Evolutionary conservation across 2,329 filamentous ascomycete genomes (phyloP).

Genomic region (Xylaria sp.): DNA sequence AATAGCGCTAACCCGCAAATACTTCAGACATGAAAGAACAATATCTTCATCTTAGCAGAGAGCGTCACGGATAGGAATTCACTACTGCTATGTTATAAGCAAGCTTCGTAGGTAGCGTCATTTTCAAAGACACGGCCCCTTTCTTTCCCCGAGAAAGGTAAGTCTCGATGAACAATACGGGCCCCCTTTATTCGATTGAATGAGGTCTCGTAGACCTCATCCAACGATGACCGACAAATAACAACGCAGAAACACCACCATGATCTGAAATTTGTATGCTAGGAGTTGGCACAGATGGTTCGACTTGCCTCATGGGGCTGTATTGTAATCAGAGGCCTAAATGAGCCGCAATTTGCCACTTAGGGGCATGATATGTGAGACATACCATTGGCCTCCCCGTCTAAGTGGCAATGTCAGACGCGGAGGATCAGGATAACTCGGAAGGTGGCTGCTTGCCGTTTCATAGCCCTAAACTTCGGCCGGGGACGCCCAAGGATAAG

Average conservation of each 20-base stretch:
- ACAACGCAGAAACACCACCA: background rate
- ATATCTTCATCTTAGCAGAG: constrained; percentile 1
- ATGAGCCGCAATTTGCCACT: constrained; percentile 13
- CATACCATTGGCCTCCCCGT: constrained; percentile 4
- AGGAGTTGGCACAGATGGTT: background rate
- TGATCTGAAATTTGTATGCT: background rate
- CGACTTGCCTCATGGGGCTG: background rate
- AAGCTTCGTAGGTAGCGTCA: background rate
- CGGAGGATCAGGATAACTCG: constrained; percentile 8
- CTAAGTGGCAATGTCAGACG: constrained; percentile 30
- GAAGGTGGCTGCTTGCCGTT: constrained; percentile 9
- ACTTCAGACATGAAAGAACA: background rate
- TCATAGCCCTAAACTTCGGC: constrained; percentile 3
- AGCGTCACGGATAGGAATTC: background rate
- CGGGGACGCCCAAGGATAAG: background rate
- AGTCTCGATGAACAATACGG: constrained; percentile 1
- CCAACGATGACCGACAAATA: background rate
- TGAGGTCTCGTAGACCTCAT: background rate
- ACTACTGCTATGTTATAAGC: background rate
- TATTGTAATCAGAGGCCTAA: constrained; percentile 5
- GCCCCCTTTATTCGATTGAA: background rate
- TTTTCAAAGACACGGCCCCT: constrained; percentile 17
- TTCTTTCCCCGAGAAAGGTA: constrained; percentile 10
- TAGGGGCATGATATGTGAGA: background rate
- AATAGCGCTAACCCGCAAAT: background rate